Conservation (phyloP, 73 alveolate genomes). For the Paramecium primaurelia region DNA sequence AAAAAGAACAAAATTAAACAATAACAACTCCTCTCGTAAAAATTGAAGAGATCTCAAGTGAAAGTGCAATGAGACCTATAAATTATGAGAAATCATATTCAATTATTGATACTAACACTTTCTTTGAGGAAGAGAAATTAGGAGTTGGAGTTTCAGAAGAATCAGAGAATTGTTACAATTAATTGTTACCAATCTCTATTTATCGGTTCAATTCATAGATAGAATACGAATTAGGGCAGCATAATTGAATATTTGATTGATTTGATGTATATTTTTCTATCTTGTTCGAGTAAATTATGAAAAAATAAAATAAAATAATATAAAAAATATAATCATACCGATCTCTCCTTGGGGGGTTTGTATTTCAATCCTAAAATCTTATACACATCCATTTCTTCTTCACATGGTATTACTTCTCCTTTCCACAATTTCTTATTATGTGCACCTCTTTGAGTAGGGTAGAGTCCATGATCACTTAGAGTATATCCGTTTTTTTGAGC, state of each 20-base stretch:
- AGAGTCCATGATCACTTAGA: conserved; percentile 89
- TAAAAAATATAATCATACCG: conserved; percentile 68
- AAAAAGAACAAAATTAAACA: background rate
- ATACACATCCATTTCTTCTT: conserved; percentile 91
- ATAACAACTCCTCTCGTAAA: background rate
- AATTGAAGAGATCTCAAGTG: background rate
- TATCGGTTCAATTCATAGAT: background rate
- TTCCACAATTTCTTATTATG: conserved; percentile 68
- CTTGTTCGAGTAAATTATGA: background rate
- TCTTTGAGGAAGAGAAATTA: background rate
- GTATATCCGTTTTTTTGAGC: conserved; percentile 88
- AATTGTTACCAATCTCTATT: background rate
- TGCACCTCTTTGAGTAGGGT: conserved; percentile 66
- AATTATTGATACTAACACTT: background rate
- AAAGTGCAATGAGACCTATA: background rate
- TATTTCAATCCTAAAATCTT: conserved; percentile 74
- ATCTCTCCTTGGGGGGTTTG: conserved; percentile 91
- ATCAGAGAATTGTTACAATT: background rate
- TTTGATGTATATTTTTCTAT: background rate
- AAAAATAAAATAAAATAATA: background rate
- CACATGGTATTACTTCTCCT: conserved; percentile 72
- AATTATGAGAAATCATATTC: conserved; percentile 12
- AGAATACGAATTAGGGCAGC: background rate
- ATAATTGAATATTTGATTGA: background rate
- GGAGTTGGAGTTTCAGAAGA: background rate